phyloP scores from a whole-genome alignment of 2,329 filamentous ascomycete genomes.

The Clonostachys chloroleuca region DNA sequence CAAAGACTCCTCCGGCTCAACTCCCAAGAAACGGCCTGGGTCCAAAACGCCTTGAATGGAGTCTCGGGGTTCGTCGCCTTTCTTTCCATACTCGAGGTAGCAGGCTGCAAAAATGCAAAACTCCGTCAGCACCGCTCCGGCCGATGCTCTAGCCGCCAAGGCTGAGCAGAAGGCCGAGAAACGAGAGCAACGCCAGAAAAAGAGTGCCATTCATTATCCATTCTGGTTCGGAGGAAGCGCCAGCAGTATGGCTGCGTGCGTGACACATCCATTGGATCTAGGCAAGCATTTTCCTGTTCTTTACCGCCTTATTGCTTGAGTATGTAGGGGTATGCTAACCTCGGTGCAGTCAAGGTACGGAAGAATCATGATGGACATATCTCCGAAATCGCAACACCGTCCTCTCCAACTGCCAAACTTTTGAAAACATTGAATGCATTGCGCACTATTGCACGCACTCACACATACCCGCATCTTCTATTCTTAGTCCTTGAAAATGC shows the following conservation, averaged over 20 bases:
- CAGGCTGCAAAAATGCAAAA: neutral
- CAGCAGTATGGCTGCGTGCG: constrained; percentile 83
- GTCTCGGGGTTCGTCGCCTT: too few relatives aligned
- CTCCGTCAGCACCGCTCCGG: constrained; percentile 1
- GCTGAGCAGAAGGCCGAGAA: constrained; percentile 8
- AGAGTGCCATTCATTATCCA: constrained; percentile 54
- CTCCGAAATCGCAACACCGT: neutral
- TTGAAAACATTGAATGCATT: neutral
- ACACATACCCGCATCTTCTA: neutral
- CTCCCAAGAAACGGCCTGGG: too few relatives aligned
- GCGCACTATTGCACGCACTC: neutral
- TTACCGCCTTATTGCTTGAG: too few relatives aligned
- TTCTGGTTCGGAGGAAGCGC: constrained; percentile 98
- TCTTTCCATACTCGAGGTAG: too few relatives aligned
- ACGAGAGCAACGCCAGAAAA: constrained; percentile 27
- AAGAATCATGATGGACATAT: too few relatives aligned
- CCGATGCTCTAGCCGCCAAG: constrained; percentile 1
- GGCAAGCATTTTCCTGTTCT: constrained; percentile 47
- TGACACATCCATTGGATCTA: constrained; percentile 91
- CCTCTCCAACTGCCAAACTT: too few relatives aligned
- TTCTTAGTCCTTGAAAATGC: neutral
- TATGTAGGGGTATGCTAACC: constrained; percentile 8
- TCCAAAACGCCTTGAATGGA: too few relatives aligned
- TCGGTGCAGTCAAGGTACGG: constrained; percentile 42
- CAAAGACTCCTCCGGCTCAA: too few relatives aligned